phyloP scores from a whole-genome alignment of 2,329 filamentous ascomycete genomes.

The Escovopsis sp. region DNA sequence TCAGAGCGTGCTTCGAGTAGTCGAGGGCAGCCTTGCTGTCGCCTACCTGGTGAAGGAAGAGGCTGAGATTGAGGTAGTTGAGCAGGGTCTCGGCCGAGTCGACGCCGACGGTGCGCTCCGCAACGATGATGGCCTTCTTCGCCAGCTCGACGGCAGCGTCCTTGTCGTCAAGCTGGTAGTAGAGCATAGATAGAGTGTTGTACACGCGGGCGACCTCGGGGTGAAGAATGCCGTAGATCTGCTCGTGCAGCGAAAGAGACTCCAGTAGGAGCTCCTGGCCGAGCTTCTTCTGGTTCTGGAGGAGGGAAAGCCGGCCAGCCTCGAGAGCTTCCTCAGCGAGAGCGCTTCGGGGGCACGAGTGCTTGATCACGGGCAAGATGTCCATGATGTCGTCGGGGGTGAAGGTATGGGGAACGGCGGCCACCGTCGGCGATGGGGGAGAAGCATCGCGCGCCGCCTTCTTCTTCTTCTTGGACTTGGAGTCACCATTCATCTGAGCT shows the following conservation, averaged over 20 bases:
- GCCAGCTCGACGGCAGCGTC: slow-evolving; percentile 88
- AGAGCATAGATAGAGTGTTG: slow-evolving; percentile 86
- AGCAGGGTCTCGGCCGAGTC: slow-evolving; percentile 89
- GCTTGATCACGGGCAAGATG: slow-evolving; percentile 87
- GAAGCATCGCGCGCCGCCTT: slow-evolving; percentile 43
- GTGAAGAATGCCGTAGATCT: slow-evolving; percentile 95
- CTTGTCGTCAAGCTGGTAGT: slow-evolving; percentile 97
- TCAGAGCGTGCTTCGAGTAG: slow-evolving; percentile 83
- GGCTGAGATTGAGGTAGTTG: slow-evolving; percentile 85
- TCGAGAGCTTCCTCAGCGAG: slow-evolving; percentile 93
- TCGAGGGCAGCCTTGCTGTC: slow-evolving; percentile 78
- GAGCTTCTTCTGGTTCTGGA: slow-evolving; percentile 88
- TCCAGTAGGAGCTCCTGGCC: slow-evolving; percentile 94
- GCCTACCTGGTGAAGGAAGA: slow-evolving; percentile 85
- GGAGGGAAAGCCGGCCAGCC: slow-evolving; percentile 87
- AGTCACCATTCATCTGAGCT: slow-evolving; percentile 26
- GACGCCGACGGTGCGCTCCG: slow-evolving; percentile 83
- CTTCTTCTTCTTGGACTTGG: slow-evolving; percentile 48
- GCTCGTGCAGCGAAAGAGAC: slow-evolving; percentile 88
- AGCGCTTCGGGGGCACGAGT: slow-evolving; percentile 77
- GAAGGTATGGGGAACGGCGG: slow-evolving; percentile 38
- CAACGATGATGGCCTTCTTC: slow-evolving; percentile 90
- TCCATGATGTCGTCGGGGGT: slow-evolving; percentile 75
- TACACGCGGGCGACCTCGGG: slow-evolving; percentile 93
- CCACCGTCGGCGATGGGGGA: slow-evolving; percentile 28